phyloP scores from a whole-genome alignment of 345 rosid species.

The Populus tremula region DNA sequence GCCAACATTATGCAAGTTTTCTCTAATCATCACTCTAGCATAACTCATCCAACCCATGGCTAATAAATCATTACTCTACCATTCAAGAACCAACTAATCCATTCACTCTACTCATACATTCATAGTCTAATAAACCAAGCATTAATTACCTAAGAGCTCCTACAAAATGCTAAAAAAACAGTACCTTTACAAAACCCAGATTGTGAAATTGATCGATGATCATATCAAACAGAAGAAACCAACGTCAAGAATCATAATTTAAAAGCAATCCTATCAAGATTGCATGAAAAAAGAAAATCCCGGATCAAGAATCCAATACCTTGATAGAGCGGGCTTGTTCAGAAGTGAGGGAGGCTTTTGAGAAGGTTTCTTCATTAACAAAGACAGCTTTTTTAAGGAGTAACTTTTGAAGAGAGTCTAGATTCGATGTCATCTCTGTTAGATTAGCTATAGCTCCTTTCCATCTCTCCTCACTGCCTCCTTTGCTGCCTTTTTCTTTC shows the following conservation, averaged over 20 bases:
- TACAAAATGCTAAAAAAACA: neutral
- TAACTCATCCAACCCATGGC: too few relatives aligned
- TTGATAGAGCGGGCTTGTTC: conserved; percentile 92
- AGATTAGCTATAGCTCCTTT: conserved; percentile 73
- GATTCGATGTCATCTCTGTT: conserved; percentile 77
- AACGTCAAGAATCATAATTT: neutral
- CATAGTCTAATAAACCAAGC: neutral
- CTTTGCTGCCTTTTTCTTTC: conserved; percentile 47
- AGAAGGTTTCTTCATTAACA: conserved; percentile 82
- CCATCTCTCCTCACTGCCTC: conserved; percentile 70
- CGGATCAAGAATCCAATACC: conserved; percentile 31
- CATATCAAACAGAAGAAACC: neutral
- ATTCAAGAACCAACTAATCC: neutral
- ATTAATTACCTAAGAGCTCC: neutral
- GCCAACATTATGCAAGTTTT: neutral
- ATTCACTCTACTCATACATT: neutral
- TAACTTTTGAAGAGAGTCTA: conserved; percentile 81
- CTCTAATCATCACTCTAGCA: too few relatives aligned
- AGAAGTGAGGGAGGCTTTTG: conserved; percentile 82
- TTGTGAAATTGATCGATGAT: neutral
- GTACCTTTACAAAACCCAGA: neutral
- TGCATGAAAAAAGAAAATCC: neutral
- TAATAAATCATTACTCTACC: too few relatives aligned
- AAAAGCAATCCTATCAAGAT: neutral
- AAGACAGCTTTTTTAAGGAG: conserved; percentile 89